phyloP scores from a whole-genome alignment of 2,329 filamentous ascomycete species.

The Pseudogymnoascus sp. region DNA sequence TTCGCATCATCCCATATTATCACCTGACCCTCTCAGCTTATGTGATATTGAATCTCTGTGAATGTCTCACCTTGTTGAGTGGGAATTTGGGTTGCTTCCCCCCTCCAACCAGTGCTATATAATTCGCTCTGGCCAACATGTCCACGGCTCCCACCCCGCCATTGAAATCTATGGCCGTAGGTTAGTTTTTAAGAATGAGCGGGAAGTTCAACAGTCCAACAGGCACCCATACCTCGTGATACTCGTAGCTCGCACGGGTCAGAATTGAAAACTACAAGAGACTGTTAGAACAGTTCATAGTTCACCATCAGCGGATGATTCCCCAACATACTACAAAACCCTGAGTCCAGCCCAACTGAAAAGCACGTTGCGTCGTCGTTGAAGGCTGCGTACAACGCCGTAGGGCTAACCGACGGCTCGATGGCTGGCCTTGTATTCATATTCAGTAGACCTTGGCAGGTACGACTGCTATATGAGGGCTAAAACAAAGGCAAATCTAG shows the following conservation, averaged over 20 bases:
- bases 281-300: conserved; percentile 22
- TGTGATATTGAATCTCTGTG: background rate
- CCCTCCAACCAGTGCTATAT: conserved; percentile 81
- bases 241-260: conserved; percentile 62
- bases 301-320: background rate
- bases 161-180: conserved; percentile 52
- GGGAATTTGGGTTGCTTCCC: conserved; percentile 78
- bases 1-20: conserved; percentile 89
- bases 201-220: background rate
- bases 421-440: conserved; percentile 92
- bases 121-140: conserved; percentile 82
- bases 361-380: conserved; percentile 82
- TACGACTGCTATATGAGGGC: background rate
- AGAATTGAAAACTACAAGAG: conserved; percentile 56
- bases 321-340: conserved; percentile 63
- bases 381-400: conserved; percentile 75
- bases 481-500: conserved; percentile 3
- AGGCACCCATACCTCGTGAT: conserved; percentile 39
- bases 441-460: conserved; percentile 18
- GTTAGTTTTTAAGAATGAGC: background rate
- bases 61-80: conserved; percentile 61
- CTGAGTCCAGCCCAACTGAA: conserved; percentile 74
- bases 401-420: conserved; percentile 63
- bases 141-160: conserved; percentile 74
- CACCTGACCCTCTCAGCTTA: conserved; percentile 37